Evolutionary conservation across 2,329 filamentous ascomycete species (phyloP).

Genomic region (Neophaeococcomyces aloes): DNA sequence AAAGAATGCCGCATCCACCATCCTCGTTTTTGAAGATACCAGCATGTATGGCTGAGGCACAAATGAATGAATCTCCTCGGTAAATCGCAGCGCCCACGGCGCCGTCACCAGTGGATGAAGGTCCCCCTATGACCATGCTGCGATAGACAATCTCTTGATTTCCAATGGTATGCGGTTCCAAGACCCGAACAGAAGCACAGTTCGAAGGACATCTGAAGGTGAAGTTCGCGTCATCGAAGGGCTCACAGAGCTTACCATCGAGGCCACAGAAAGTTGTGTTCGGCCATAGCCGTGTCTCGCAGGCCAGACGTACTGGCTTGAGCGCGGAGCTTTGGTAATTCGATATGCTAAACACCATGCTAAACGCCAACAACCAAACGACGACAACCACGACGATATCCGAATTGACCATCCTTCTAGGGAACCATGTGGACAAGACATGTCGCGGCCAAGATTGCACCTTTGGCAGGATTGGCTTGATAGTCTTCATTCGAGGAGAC

Average conservation of each 20-base stretch:
- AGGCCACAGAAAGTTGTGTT: conserved; percentile 36
- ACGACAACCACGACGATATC: background rate
- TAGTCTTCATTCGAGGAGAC: background rate
- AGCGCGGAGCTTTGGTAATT: no score
- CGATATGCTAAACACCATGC: background rate
- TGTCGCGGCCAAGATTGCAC: background rate
- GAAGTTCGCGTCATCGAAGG: conserved; percentile 44
- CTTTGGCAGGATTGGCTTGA: background rate
- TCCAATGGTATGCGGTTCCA: conserved; percentile 49
- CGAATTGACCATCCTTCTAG: background rate
- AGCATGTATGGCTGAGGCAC: conserved; percentile 49
- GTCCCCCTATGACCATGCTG: conserved; percentile 46
- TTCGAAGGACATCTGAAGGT: conserved; percentile 50
- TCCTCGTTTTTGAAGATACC: conserved; percentile 44
- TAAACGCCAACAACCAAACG: background rate
- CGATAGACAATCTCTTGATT: conserved; percentile 45
- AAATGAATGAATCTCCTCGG: conserved; percentile 52
- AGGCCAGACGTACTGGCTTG: background rate
- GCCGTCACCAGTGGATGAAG: conserved; percentile 27
- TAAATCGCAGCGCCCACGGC: conserved; percentile 42
- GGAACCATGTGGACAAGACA: background rate
- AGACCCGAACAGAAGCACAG: conserved; percentile 41
- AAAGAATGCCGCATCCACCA: conserved; percentile 48
- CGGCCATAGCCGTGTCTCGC: conserved; percentile 1
- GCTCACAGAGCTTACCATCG: conserved; percentile 47